These are phyloP conservation scores for Cladosporium phlei DNA, from an alignment of 2,329 filamentous ascomycete species.

Conservation along the genomic window DNA sequence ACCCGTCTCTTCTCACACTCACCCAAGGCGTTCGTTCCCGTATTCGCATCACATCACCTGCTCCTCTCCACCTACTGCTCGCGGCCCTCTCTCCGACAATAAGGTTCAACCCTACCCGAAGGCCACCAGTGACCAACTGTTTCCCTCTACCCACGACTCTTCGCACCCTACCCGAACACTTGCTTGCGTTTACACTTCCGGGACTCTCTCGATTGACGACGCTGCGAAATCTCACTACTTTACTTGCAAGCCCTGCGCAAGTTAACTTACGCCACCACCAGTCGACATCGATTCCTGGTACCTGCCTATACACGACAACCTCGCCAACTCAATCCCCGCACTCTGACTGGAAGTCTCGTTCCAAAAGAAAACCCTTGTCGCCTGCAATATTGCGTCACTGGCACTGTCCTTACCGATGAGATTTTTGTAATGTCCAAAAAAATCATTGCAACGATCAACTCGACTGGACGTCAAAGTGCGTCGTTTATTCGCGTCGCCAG, in stretches of 20 bases:
- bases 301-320: not conserved
- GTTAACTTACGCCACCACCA: too few species aligned
- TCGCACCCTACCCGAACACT: conserved; percentile 7
- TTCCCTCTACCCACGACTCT: not conserved
- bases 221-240: not conserved
- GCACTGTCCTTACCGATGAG: conserved; percentile 19
- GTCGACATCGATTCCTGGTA: not conserved
- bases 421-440: conserved; percentile 45
- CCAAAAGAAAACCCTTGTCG: not conserved
- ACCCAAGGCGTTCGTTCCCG: too few species aligned
- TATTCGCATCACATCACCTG: conserved; percentile 2
- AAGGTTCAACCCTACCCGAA: conserved; percentile 4
- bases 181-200: conserved; percentile 6
- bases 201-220: not conserved
- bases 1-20: too few species aligned
- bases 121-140: not conserved
- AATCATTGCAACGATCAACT: conserved; percentile 92
- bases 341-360: not conserved
- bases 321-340: not conserved
- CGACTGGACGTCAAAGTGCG: conserved; percentile 89
- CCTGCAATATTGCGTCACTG: conserved; percentile 10
- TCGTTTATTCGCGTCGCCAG: conserved; percentile 91
- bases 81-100: not conserved
- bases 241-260: not conserved
- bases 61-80: not conserved